Evolutionary conservation across 768 basidiomycete species (phyloP), one percentile per base, ranked within the genome.

Genomic region (Lepiota brunneoincarnata): DNA sequence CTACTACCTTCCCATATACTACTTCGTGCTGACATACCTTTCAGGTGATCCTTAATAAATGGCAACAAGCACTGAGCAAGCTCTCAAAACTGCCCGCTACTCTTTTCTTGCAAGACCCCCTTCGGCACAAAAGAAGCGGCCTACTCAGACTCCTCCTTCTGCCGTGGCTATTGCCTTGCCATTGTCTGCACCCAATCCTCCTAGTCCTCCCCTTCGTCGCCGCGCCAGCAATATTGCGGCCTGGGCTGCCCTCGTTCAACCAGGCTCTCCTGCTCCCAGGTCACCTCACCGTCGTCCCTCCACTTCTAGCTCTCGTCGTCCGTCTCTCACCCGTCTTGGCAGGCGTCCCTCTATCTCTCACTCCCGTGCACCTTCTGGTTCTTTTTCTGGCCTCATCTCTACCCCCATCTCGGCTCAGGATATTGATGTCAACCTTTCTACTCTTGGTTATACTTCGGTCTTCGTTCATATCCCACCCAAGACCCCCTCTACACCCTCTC

Each of bases 201-300:
- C 53, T 2, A 42, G 47, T 6, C 64, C 67, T 49, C 53, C 57
- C 47, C 41, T 59, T 56, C 59, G 63, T 57, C 60, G 59, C 53
- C 72, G 73, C 58, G 76, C 80, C 18, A 75, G 70, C 49, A 76
- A 80, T 1, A 86, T 89, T 42, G 62, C 77, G 14, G 59, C 79
- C 36, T 91, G 88, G 88, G 84, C 81, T 4, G 69, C 80, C 17
- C 74, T 71, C 58, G 84, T 90, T 51, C 81, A 85, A 53, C 88
- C 87, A 4, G 87, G 87, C 5, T 83, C 87, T 14, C 87, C 87
- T 2, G 73, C 73, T 3, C 70, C 78, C 2, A 61, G 63, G 26
- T 76, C 75, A 4, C 72, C 72, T 17, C 68, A 69, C 39, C 71
- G 72, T 24, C 63, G 75, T 5, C 62, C 64, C 0, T 71, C 67